Evolutionary conservation across 1,139 yeast genomes (phyloP), one percentile per base, ranked within the genome.

Genomic region (Yamadazyma oceani): DNA sequence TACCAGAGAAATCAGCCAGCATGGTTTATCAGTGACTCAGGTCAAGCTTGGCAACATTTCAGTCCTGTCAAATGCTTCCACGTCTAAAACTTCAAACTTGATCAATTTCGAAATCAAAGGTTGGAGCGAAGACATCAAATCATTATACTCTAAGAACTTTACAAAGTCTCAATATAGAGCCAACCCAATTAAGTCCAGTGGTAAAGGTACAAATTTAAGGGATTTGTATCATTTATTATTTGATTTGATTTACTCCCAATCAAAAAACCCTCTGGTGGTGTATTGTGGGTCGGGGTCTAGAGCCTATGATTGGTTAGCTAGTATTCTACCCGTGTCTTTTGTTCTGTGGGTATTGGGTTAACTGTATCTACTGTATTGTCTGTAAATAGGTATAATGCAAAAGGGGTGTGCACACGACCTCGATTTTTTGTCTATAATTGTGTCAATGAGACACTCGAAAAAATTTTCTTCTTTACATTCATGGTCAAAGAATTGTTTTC

Each of bases 401-500:
- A n/a, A n/a, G n/a, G n/a, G n/a, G n/a, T n/a, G n/a, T n/a, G n/a
- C 26, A 6, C 26, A 29, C 32, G 32, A 29, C 32, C 14, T 16
- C 21, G 5, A 8, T 19, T 19, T 6, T 19, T 6, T 19, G 8
- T 19, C 21, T 19, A 6, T 19, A 5, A 19, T 6, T 8, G 5
- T 19, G 8, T 26, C 30, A 26, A 21, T 21, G 10, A 8, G 28
- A 41, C 30, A 27, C n/a, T 24, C 5, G 5, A 21, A 41, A 39
- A 41, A 27, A 23, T 43, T 48, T 51, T 51, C 48, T 58, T 60
- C 69, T 53, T 58, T 54, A 70, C 78, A 73, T 71, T 64, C 80
- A 73, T 75, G 80, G 73, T 60, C 78, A 66, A 83, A 83, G 87
- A 84, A 80, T 83, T 84, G 89, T 81, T 80, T 58, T 80, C 92